Evolutionary conservation across 495 filamentous ascomycete genomes (phyloP).

Genomic region (Penicillium ucsense): DNA sequence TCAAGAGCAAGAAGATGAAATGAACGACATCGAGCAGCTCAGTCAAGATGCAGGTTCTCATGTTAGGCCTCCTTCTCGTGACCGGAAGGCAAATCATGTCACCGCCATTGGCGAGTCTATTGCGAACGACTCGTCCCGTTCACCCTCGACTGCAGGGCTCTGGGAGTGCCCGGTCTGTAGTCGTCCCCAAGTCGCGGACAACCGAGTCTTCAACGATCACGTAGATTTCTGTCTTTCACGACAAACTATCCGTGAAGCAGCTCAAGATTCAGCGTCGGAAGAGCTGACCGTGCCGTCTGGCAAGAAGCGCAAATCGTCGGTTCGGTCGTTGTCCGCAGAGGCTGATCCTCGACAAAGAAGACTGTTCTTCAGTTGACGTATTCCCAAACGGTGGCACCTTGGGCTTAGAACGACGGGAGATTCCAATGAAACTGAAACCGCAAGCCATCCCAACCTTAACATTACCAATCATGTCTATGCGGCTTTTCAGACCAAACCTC

Average conservation of each 20-base stretch:
- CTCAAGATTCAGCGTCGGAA: slow-evolving; percentile 36
- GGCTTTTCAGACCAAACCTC: no score
- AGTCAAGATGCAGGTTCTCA: slow-evolving; percentile 43
- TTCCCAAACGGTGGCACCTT: no score
- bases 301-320: slow-evolving; percentile 24
- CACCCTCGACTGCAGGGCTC: slow-evolving; percentile 27
- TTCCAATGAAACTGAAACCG: no score
- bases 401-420: no score
- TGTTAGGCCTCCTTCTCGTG: no score
- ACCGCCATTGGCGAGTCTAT: not conserved
- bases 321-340: slow-evolving; percentile 5
- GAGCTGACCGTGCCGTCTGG: not conserved
- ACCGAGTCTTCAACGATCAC: slow-evolving; percentile 80
- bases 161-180: slow-evolving; percentile 88
- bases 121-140: not conserved
- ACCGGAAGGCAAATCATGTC: no score
- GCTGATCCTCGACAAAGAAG: slow-evolving; percentile 29
- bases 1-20: slow-evolving; percentile 55
- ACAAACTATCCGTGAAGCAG: slow-evolving; percentile 73
- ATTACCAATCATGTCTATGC: no score
- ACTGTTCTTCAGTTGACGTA: slow-evolving; percentile 26
- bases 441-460: no score
- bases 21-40: slow-evolving; percentile 51
- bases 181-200: slow-evolving; percentile 62
- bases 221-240: slow-evolving; percentile 87